Conservation (phyloP, 176 grass and related monocot genomes). For the Zoysia japonica region DNA sequence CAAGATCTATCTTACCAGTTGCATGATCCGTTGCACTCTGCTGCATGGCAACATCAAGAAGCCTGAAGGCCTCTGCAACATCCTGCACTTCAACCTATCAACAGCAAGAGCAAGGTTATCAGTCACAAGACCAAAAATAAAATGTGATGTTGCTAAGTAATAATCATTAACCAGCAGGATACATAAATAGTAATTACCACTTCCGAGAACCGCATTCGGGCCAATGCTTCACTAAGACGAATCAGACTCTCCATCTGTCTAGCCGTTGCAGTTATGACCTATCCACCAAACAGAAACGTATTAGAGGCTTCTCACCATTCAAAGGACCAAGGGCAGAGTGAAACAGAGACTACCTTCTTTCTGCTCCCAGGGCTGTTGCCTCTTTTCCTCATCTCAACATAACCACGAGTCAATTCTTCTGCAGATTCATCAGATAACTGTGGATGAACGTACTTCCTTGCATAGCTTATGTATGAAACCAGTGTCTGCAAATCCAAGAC, state of each 20-base stretch:
- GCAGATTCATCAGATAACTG: slow-evolving; percentile 94
- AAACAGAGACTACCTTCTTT: slow-evolving; percentile 70
- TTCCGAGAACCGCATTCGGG: slow-evolving; percentile 93
- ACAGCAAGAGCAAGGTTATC: neutral
- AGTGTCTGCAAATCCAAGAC: slow-evolving; percentile 76
- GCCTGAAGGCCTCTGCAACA: slow-evolving; percentile 83
- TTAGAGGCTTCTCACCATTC: slow-evolving; percentile 20
- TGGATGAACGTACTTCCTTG: slow-evolving; percentile 89
- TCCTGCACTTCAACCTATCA: slow-evolving; percentile 78
- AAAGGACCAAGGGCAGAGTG: slow-evolving; percentile 10
- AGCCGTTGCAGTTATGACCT: slow-evolving; percentile 98
- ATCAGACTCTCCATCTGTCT: slow-evolving; percentile 99
- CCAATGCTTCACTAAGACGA: slow-evolving; percentile 90
- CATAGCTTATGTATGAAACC: slow-evolving; percentile 95
- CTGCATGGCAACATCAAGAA: slow-evolving; percentile 96
- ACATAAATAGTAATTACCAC: slow-evolving; percentile 53
- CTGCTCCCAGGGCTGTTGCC: slow-evolving; percentile 90
- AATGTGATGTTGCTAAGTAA: neutral
- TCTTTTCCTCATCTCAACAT: slow-evolving; percentile 94
- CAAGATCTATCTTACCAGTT: slow-evolving; percentile 54
- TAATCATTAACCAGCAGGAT: slow-evolving; percentile 9
- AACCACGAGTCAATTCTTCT: slow-evolving; percentile 83
- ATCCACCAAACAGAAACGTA: slow-evolving; percentile 21
- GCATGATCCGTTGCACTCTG: slow-evolving; percentile 93
- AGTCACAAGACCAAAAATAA: neutral